These are phyloP conservation scores for Oenanthe javanica DNA, from an alignment of 140 eudicot species.

Conservation along the genomic window DNA sequence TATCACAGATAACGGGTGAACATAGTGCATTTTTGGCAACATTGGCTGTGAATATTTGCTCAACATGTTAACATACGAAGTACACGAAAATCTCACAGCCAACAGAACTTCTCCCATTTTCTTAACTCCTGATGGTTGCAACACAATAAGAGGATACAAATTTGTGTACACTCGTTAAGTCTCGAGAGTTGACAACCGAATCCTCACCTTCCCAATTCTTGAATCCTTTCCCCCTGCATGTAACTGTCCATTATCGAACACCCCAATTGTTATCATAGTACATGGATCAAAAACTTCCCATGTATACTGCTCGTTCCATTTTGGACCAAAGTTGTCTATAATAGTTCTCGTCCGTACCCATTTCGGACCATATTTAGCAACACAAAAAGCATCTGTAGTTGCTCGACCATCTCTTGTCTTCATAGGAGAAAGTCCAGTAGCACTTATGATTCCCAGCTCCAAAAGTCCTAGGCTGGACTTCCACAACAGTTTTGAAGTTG, in stretches of 20 bases:
- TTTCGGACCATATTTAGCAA: conserved; percentile 16
- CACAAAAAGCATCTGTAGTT: conserved; percentile 16
- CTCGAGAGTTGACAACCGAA: conserved; percentile 13
- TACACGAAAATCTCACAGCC: conserved; percentile 17
- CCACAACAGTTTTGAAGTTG: conserved; percentile 57
- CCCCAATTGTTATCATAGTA: conserved; percentile 15
- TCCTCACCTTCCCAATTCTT: conserved; percentile 17
- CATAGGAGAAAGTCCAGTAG: conserved; percentile 37
- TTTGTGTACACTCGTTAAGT: conserved; percentile 18
- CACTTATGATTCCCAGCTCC: conserved; percentile 71
- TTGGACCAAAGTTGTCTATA: conserved; percentile 12
- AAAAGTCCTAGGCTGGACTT: conserved; percentile 57
- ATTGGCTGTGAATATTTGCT: conserved; percentile 14
- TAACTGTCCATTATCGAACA: conserved; percentile 17
- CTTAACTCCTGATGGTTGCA: conserved; percentile 18
- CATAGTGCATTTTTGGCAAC: conserved; percentile 20
- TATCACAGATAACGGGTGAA: conserved; percentile 13
- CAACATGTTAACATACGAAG: conserved; percentile 18
- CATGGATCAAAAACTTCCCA: conserved; percentile 22
- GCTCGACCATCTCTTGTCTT: conserved; percentile 13
- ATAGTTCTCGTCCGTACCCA: conserved; percentile 20
- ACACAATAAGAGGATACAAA: conserved; percentile 14
- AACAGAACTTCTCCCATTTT: conserved; percentile 19
- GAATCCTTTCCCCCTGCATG: conserved; percentile 19
- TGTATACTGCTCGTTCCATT: conserved; percentile 22